Evolutionary conservation across 2,329 filamentous ascomycete species (phyloP).

Genomic region (Alternaria rosae): DNA sequence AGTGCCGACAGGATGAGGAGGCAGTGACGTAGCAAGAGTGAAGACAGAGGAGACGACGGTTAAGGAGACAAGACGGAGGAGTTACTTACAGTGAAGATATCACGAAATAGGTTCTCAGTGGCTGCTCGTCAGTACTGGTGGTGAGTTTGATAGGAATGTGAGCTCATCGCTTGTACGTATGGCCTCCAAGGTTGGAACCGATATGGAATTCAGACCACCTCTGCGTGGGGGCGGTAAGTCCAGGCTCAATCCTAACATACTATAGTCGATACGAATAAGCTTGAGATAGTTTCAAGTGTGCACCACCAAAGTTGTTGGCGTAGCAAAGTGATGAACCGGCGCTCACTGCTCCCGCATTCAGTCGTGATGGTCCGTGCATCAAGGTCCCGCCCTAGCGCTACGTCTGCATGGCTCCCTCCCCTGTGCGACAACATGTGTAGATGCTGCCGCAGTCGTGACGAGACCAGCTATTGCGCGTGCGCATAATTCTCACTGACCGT

Average conservation of each 20-base stretch:
- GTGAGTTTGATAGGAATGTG: neutral
- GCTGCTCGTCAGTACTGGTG: neutral
- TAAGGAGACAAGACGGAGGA: neutral
- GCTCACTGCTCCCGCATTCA: conserved; percentile 3
- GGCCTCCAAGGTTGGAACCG: neutral
- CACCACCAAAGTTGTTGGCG: neutral
- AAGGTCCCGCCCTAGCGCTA: conserved; percentile 22
- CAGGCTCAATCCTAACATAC: too few species aligned
- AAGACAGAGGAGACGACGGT: neutral
- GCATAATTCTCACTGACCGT: conserved; percentile 4
- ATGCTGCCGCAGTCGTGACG: conserved; percentile 9
- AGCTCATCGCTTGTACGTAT: neutral
- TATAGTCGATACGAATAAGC: neutral
- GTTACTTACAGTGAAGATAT: neutral
- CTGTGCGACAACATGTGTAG: conserved; percentile 15
- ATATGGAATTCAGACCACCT: neutral
- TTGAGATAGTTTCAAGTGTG: neutral
- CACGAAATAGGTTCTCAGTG: neutral
- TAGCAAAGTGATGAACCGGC: neutral
- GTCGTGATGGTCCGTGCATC: conserved; percentile 13
- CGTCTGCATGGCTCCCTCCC: conserved; percentile 13
- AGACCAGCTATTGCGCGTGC: conserved; percentile 9
- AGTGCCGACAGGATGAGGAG: neutral
- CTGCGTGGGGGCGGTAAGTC: neutral
- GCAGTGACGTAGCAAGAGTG: conserved; percentile 11